Conservation (phyloP, 495 filamentous ascomycete genomes). For the Lasiosphaeria ovina region DNA sequence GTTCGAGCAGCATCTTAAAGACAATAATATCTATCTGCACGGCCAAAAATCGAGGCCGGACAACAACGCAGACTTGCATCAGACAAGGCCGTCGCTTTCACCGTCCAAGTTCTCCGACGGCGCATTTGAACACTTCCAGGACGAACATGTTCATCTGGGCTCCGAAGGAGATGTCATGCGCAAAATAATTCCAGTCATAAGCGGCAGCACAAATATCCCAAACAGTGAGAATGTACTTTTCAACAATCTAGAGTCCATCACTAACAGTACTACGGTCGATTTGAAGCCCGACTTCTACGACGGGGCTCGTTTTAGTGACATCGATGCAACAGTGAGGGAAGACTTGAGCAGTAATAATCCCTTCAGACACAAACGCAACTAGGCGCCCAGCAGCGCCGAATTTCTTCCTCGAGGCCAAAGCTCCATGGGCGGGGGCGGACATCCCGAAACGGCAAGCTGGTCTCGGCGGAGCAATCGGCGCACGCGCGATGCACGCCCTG, state of each 20-base stretch:
- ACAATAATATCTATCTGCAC: conserved; percentile 30
- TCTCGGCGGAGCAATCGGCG: conserved; percentile 46
- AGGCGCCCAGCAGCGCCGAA: conserved; percentile 43
- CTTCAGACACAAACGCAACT: conserved; percentile 36
- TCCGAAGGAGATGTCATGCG: conserved; percentile 2
- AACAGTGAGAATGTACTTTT: conserved; percentile 7
- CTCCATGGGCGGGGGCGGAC: conserved; percentile 27
- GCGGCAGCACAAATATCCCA: conserved; percentile 3
- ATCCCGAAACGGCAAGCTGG: conserved; percentile 40
- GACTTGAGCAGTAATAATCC: conserved; percentile 29
- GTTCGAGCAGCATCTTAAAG: conserved; percentile 38
- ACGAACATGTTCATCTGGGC: background rate
- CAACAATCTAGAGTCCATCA: conserved; percentile 15
- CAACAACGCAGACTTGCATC: background rate
- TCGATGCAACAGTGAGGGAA: conserved; percentile 18
- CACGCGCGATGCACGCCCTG: conserved; percentile 44
- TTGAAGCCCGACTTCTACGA: conserved; percentile 36
- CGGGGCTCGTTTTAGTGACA: conserved; percentile 26
- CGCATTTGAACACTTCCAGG: conserved; percentile 7
- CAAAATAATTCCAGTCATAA: conserved; percentile 14
- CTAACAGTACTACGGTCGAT: conserved; percentile 8
- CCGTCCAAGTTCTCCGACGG: conserved; percentile 8
- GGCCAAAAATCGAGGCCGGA: conserved; percentile 2
- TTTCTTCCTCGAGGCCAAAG: conserved; percentile 41
- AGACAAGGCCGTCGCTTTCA: conserved; percentile 10